These are phyloP conservation scores for Phytophthora pluvialis DNA, from an alignment of 352 stramenopile species.

Conservation along the genomic window DNA sequence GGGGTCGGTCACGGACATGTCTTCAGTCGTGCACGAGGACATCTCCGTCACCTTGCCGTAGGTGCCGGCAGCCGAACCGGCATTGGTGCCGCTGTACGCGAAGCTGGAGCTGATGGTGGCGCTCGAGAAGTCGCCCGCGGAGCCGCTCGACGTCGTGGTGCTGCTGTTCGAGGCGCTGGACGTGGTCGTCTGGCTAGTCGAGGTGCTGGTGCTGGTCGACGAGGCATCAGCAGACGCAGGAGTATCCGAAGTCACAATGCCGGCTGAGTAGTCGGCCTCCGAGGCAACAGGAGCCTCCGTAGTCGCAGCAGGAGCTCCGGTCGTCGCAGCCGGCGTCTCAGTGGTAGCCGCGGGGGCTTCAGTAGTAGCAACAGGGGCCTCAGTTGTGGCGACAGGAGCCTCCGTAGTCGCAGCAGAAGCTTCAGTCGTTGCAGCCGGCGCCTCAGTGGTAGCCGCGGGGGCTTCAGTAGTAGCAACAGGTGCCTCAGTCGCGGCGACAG, in stretches of 20 bases:
- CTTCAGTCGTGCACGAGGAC: slow-evolving; percentile 41
- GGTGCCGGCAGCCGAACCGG: slow-evolving; percentile 45
- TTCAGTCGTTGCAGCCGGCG: slow-evolving; percentile 10
- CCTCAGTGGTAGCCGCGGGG: slow-evolving; percentile 10
- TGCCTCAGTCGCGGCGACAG: not conserved
- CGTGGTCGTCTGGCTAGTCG: slow-evolving; percentile 10
- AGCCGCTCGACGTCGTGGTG: slow-evolving; percentile 19
- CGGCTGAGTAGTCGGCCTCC: slow-evolving; percentile 27
- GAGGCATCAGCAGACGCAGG: slow-evolving; percentile 11
- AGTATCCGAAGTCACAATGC: slow-evolving; percentile 16
- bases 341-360: slow-evolving; percentile 12
- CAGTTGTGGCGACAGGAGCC: slow-evolving; percentile 21
- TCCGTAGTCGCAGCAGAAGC: slow-evolving; percentile 17
- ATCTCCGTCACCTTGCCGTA: slow-evolving; percentile 56
- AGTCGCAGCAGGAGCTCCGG: slow-evolving; percentile 10
- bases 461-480: slow-evolving; percentile 8
- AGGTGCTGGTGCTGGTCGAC: slow-evolving; percentile 8
- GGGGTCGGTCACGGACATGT: slow-evolving; percentile 40
- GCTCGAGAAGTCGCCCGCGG: slow-evolving; percentile 37
- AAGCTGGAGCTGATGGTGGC: slow-evolving; percentile 60
- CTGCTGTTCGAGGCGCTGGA: slow-evolving; percentile 15
- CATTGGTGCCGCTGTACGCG: slow-evolving; percentile 45
- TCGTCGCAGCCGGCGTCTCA: slow-evolving; percentile 7
- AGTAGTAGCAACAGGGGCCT: slow-evolving; percentile 7
- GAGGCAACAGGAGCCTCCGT: slow-evolving; percentile 26